Conservation (phyloP, 805 yeast species). For the Starmerella floricola region DNA sequence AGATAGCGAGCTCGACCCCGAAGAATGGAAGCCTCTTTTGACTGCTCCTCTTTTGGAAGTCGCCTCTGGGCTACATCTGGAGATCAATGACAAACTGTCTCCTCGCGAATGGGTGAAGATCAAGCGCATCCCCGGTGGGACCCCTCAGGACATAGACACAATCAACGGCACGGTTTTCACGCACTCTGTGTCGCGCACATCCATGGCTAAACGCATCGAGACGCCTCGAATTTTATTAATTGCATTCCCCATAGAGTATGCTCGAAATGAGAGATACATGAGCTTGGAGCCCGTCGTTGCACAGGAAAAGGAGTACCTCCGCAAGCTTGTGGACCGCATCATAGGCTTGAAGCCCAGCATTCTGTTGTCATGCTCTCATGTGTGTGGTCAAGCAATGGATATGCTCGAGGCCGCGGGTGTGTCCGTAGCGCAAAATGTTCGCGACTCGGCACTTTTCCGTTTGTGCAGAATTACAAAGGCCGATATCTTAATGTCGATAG, state of each 20-base stretch:
- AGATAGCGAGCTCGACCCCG: constrained; percentile 30
- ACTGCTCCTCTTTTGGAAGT: constrained; percentile 39
- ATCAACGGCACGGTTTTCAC: constrained; percentile 78
- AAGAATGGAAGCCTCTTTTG: constrained; percentile 50
- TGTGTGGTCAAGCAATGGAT: constrained; percentile 70
- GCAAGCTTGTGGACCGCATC: constrained; percentile 68
- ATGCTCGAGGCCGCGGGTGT: constrained; percentile 62
- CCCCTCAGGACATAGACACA: constrained; percentile 44
- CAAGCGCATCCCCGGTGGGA: constrained; percentile 72
- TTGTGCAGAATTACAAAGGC: constrained; percentile 70
- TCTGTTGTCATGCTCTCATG: constrained; percentile 62
- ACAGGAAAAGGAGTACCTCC: constrained; percentile 76
- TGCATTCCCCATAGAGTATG: constrained; percentile 81
- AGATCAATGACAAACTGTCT: constrained; percentile 61
- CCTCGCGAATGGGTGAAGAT: constrained; percentile 80
- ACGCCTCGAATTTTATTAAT: constrained; percentile 70
- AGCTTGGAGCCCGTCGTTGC: constrained; percentile 73
- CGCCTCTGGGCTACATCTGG: constrained; percentile 50
- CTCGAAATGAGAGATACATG: constrained; percentile 62
- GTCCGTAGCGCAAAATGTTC: constrained; percentile 68
- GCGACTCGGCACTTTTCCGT: constrained; percentile 69
- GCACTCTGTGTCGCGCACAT: constrained; percentile 63
- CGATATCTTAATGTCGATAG: constrained; percentile 76
- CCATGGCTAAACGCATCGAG: constrained; percentile 53
- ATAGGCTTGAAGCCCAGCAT: constrained; percentile 66